Evolutionary conservation across 192 early-diverging fungal genomes (phyloP).

Genomic region (Diversispora epigaea): DNA sequence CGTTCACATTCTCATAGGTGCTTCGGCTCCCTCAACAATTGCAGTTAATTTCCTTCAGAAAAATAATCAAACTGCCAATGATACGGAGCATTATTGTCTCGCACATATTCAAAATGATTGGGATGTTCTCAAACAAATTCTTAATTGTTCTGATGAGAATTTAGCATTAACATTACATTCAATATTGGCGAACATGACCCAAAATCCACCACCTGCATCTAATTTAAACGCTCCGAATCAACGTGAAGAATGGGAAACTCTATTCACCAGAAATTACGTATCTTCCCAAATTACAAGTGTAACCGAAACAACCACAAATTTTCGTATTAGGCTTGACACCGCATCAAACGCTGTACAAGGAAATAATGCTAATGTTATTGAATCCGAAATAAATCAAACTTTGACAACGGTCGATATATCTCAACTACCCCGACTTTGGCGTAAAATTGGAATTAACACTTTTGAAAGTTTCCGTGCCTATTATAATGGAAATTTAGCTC

Average conservation of each 20-base stretch:
- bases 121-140: constrained; percentile 1
- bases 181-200: background rate
- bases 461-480: constrained; percentile 9
- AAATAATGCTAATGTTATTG: background rate
- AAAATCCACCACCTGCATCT: background rate
- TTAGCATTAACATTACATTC: constrained; percentile 19
- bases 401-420: background rate
- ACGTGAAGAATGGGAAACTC: constrained; percentile 21
- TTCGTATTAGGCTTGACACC: background rate
- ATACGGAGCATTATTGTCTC: background rate
- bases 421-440: constrained; percentile 21
- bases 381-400: constrained; percentile 18
- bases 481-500: background rate
- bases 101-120: constrained; percentile 27
- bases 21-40: background rate
- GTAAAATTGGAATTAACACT: constrained; percentile 7
- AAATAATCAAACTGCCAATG: background rate
- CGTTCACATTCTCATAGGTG: constrained; percentile 16
- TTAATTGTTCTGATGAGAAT: constrained; percentile 11
- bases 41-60: background rate
- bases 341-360: background rate
- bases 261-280: background rate
- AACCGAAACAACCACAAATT: background rate
- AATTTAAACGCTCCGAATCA: background rate
- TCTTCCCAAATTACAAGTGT: background rate